A percentile compares a stretch with the other conserved stretches of the same genome.
Evolutionary conservation across 306 rosid species (phyloP).

Genomic region (Castanea mollissima): DNA sequence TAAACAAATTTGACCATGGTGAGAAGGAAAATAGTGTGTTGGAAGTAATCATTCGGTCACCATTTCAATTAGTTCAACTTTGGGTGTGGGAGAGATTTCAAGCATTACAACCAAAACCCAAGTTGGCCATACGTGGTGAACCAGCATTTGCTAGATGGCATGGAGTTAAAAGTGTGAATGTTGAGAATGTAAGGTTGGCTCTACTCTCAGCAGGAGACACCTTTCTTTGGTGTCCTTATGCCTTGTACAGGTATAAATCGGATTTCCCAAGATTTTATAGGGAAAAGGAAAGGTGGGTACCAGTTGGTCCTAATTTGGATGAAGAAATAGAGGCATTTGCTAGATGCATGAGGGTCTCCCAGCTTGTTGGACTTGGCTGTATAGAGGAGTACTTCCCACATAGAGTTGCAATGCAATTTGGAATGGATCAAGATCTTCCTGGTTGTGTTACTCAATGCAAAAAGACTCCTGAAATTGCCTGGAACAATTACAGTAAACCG

Average conservation of each 20-base stretch:
- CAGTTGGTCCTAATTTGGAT: constrained; percentile 13
- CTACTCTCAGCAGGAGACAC: constrained; percentile 25
- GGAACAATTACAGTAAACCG: constrained; percentile 31
- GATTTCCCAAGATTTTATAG: constrained; percentile 22
- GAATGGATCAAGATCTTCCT: constrained; percentile 36
- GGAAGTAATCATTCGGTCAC: constrained; percentile 33
- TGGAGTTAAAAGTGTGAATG: constrained; percentile 13
- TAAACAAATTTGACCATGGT: not conserved
- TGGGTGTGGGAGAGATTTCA: constrained; percentile 65
- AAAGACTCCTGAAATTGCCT: constrained; percentile 17
- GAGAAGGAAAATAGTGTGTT: not conserved
- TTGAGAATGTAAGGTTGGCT: constrained; percentile 32
- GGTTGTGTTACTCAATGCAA: not conserved
- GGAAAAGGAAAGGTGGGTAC: constrained; percentile 26
- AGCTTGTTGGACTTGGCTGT: constrained; percentile 41
- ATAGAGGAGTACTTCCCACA: constrained; percentile 42
- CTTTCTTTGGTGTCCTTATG: constrained; percentile 55
- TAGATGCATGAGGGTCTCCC: constrained; percentile 38
- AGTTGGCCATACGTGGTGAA: not conserved
- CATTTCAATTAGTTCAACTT: constrained; percentile 51
- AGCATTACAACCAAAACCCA: constrained; percentile 32
- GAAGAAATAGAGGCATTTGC: constrained; percentile 17
- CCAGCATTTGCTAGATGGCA: constrained; percentile 42
- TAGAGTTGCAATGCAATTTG: too few species aligned
- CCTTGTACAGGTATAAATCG: constrained; percentile 10